A percentile compares a stretch with the other conserved stretches of the same genome.
These are phyloP conservation scores for Gypsophila paniculata DNA, from an alignment of 179 eudicot genomes.

Conservation along the genomic window DNA sequence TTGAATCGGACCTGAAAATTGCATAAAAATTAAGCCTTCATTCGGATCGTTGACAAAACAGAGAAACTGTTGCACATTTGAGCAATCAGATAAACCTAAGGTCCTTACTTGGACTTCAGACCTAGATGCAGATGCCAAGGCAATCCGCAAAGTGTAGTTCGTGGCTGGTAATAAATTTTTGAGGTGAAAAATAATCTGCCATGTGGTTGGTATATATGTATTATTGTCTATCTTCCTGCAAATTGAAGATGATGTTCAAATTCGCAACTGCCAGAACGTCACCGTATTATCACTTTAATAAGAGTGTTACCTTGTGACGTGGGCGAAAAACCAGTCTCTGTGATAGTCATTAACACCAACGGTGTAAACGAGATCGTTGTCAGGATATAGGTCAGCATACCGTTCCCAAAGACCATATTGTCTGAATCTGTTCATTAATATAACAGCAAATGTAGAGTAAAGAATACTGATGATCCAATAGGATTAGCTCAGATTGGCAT, in stretches of 20 bases:
- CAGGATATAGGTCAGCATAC: conserved; percentile 65
- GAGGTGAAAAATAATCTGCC: conserved; percentile 48
- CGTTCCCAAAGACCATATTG: conserved; percentile 91
- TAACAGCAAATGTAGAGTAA: not conserved
- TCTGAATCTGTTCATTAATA: conserved; percentile 45
- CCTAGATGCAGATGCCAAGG: conserved; percentile 55
- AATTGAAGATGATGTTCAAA: not conserved
- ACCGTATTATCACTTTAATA: not conserved
- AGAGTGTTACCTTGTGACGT: conserved; percentile 60
- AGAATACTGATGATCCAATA: not conserved
- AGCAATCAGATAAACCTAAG: conserved; percentile 1
- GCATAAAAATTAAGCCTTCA: not conserved
- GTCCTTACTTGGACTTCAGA: conserved; percentile 50
- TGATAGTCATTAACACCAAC: conserved; percentile 52
- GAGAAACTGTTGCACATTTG: not conserved
- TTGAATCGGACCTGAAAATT: conserved; percentile 45
- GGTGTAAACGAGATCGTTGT: conserved; percentile 53
- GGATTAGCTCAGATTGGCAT: not conserved
- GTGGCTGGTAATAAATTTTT: conserved; percentile 26
- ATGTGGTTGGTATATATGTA: conserved; percentile 47
- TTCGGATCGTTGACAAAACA: not conserved
- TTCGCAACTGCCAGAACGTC: not conserved
- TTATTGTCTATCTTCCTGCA: conserved; percentile 33
- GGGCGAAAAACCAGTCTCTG: conserved; percentile 85
- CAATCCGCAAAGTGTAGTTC: conserved; percentile 48